Evolutionary conservation across 768 basidiomycete species (phyloP), one percentile per base, ranked within the genome.

Genomic region (Phanerochaete sordida): DNA sequence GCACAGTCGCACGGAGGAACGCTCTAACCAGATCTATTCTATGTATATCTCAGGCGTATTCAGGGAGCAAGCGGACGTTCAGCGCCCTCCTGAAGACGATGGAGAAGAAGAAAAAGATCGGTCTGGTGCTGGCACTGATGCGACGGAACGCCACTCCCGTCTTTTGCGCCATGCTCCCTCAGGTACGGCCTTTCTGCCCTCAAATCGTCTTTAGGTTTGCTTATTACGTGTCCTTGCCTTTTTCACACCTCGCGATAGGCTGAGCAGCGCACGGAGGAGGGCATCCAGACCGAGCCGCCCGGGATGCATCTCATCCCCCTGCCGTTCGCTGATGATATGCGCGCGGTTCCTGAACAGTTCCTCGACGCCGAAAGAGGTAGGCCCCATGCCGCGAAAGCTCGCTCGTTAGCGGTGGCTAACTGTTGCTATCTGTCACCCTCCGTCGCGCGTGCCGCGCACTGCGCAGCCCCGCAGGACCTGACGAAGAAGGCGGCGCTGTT

Each of bases 281-380:
- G 80, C 11, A 92, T 91, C 7, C 90, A 85, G 79, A 85, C 83
- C 54, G 87, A 90, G 44, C 93, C 97, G 33, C 85, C 91, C 1
- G 97, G 97, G 5, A 90, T 98, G 67, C 95, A 98, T 72, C 78
- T 98, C 53, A 88, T 98, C 59, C 89, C 90, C 16, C 72, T 98
- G n/a, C 95, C 96, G 0, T 99, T 91, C 70, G 90, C 91, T 3
- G 97, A 99, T 69, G 97, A 99, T 66, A 89, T 98, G 51, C 85
- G 97, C 50, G 79, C 80, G 21, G 90, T 90, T 6, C 87, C 90
- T 1, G 73, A 94, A 12, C 83, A 86, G 21, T 78, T 59, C 27
- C 60, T 58, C 56, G 21, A 84, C 57, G 86, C 79, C 7, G 76
- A 80, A 64, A 79, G 81, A 78, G 88, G 93, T 86, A 73, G 28